Base-by-base conservation (phyloP, 2,329 filamentous ascomycete species). In the Alternaria angustiovoidea region DNA sequence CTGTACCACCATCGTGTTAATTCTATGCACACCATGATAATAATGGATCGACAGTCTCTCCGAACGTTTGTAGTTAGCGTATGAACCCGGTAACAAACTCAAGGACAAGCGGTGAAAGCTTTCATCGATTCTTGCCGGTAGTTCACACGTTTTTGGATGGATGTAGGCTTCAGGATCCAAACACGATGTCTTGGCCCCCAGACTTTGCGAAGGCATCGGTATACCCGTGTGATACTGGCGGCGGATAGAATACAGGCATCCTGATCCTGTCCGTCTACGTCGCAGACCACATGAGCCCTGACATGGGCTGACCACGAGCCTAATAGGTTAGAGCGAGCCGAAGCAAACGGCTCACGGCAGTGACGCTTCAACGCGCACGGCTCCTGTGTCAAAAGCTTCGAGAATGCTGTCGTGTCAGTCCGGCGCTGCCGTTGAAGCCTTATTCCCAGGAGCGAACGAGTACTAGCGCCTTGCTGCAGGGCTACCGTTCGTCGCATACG, bases 341-440 rank as follows among this genome's bases (percentile, higher is more conserved):
- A 49, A 49, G 14, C 32, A 12, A 20, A 42, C 20, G 20, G 39
- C 12, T 20, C 20, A 49, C 32, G 5, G 11, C 16, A 18, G 20
- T 26, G 46, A 38, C 20, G 46, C 32, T 49, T n/a, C 9, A 38
- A 14, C 16, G 4, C 2, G 14, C 14, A 12, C n/a, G 8, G 3
- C 20, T 11, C 32, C 16, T 36, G 30, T 36, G 24, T 12, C 14
- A 22, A 24, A 49, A 11, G 7, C 46, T 49, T 36, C 32, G 46
- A 18, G 46, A 24, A 22, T 8, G 20, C 18, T 26, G 5, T 49
- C 20, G 20, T 36, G 12, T 36, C 22, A 34, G 16, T 30, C 26
- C 48, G 34, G 48, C 48, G 16, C 34, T 22, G 34, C 34, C 48
- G 48, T 39, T 51, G 48, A 41, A 51, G n/a, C 24, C 16, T 39